Evolutionary conservation across 2,329 filamentous ascomycete genomes (phyloP).

Genomic region (Ascochyta pisi): DNA sequence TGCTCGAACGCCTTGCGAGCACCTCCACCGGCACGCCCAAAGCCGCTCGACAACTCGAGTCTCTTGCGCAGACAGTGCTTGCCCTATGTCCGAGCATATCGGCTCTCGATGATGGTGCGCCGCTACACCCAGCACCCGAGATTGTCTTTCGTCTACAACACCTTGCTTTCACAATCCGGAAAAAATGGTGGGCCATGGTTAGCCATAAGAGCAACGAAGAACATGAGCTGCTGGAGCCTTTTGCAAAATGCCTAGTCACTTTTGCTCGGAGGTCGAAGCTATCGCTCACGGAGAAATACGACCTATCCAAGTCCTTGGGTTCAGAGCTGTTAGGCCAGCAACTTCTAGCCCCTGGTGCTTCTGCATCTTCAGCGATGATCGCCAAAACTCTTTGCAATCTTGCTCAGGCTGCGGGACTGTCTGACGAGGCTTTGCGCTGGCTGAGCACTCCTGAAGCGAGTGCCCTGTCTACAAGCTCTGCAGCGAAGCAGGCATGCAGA

Average conservation of each 20-base stretch:
- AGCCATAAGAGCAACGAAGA: conserved; percentile 66
- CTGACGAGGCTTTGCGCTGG: conserved; percentile 46
- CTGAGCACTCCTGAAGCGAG: conserved; percentile 26
- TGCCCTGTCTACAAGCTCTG: conserved; percentile 23
- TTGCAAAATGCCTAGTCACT: conserved; percentile 67
- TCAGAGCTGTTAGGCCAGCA: conserved; percentile 10
- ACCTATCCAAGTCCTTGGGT: conserved; percentile 43
- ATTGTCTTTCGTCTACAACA: conserved; percentile 68
- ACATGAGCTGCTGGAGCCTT: conserved; percentile 70
- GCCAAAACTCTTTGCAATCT: conserved; percentile 38
- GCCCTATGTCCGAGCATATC: conserved; percentile 73
- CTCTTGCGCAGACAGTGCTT: conserved; percentile 69
- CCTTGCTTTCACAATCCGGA: conserved; percentile 66
- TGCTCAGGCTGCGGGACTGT: conserved; percentile 43
- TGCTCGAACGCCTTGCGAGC: conserved; percentile 60
- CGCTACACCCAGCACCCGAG: conserved; percentile 63
- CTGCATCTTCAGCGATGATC: conserved; percentile 5
- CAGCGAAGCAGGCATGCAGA: conserved; percentile 33
- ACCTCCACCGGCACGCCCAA: conserved; percentile 61
- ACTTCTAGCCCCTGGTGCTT: background rate
- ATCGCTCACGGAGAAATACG: conserved; percentile 49
- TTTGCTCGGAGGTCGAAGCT: conserved; percentile 62
- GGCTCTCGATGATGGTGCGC: conserved; percentile 66
- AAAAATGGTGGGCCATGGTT: conserved; percentile 71
- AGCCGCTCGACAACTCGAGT: conserved; percentile 70